Evolutionary conservation across 257 asterid species (phyloP).

Genomic region (Schizonepeta tenuifolia): DNA sequence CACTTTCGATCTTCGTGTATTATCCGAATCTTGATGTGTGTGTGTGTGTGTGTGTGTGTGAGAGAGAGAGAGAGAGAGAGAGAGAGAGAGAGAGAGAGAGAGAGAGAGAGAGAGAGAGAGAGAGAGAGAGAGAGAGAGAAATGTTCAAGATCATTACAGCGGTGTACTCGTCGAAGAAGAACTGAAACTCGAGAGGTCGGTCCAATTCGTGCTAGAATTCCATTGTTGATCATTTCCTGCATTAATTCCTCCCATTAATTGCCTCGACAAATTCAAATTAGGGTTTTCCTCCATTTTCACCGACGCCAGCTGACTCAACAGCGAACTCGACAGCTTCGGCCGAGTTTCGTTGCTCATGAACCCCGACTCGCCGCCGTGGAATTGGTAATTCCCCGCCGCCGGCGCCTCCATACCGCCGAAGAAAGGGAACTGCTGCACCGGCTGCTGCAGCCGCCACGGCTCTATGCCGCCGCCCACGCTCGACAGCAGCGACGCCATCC

Average conservation of each 20-base stretch:
- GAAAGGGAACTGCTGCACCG: slow-evolving; percentile 60
- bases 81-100: too few relatives aligned
- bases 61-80: too few relatives aligned
- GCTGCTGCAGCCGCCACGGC: slow-evolving; percentile 73
- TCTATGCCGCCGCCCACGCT: slow-evolving; percentile 46
- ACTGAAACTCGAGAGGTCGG: slow-evolving; percentile 70
- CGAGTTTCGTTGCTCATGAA: slow-evolving; percentile 46
- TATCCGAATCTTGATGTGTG: background rate
- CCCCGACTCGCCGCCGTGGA: slow-evolving; percentile 46
- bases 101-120: too few relatives aligned
- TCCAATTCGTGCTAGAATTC: slow-evolving; percentile 53
- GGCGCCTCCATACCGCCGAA: slow-evolving; percentile 52
- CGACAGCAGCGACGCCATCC: slow-evolving; percentile 45
- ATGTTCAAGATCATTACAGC: slow-evolving; percentile 16
- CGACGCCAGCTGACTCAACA: slow-evolving; percentile 55
- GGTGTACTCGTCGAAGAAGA: slow-evolving; percentile 72
- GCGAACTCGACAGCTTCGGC: slow-evolving; percentile 54
- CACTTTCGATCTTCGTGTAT: background rate
- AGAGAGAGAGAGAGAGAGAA: background rate
- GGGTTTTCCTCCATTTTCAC: slow-evolving; percentile 73
- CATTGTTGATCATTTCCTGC: slow-evolving; percentile 48
- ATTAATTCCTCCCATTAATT: slow-evolving; percentile 50
- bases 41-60: too few relatives aligned
- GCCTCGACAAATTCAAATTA: slow-evolving; percentile 53
- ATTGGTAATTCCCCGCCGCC: slow-evolving; percentile 41